Percentiles rank a stretch among this genome's conserved stretches.
phyloP scores from a whole-genome alignment of 2,329 filamentous ascomycete species.

The Byssoonygena ceratinophila region DNA sequence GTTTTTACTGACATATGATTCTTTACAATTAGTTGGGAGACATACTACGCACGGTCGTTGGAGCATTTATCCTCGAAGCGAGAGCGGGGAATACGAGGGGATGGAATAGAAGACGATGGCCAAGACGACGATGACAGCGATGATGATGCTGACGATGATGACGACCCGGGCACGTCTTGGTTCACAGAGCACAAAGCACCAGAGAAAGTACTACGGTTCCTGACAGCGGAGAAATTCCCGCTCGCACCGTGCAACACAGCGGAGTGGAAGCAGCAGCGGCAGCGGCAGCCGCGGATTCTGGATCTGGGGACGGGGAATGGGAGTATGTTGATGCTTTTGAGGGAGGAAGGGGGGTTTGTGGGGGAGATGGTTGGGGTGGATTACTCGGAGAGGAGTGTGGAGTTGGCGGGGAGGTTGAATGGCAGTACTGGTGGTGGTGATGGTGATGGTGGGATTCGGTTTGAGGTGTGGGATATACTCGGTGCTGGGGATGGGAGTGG shows the following conservation, averaged over 20 bases:
- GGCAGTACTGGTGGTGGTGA: slow-evolving; percentile 26
- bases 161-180: slow-evolving; percentile 80
- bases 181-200: slow-evolving; percentile 90
- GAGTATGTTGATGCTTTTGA: slow-evolving; percentile 72
- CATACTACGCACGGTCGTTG: slow-evolving; percentile 37
- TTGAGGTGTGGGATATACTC: slow-evolving; percentile 57
- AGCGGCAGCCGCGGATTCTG: slow-evolving; percentile 45
- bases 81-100: slow-evolving; percentile 29
- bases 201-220: slow-evolving; percentile 61
- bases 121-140: slow-evolving; percentile 18
- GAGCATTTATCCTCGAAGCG: slow-evolving; percentile 28
- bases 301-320: slow-evolving; percentile 94
- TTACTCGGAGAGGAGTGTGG: slow-evolving; percentile 66
- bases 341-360: slow-evolving; percentile 54
- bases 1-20: too few species aligned
- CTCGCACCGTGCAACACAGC: slow-evolving; percentile 29
- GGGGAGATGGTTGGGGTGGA: slow-evolving; percentile 76
- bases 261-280: neutral
- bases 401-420: slow-evolving; percentile 59
- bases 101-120: slow-evolving; percentile 64
- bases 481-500: slow-evolving; percentile 15
- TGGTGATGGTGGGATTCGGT: slow-evolving; percentile 49
- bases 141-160: slow-evolving; percentile 63
- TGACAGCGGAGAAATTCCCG: slow-evolving; percentile 44
- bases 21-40: slow-evolving; percentile 51